Evolutionary conservation across 192 early-diverging fungal species (phyloP), one percentile per base, ranked within the genome.

Genomic region (Gamsiella multidivaricata): DNA sequence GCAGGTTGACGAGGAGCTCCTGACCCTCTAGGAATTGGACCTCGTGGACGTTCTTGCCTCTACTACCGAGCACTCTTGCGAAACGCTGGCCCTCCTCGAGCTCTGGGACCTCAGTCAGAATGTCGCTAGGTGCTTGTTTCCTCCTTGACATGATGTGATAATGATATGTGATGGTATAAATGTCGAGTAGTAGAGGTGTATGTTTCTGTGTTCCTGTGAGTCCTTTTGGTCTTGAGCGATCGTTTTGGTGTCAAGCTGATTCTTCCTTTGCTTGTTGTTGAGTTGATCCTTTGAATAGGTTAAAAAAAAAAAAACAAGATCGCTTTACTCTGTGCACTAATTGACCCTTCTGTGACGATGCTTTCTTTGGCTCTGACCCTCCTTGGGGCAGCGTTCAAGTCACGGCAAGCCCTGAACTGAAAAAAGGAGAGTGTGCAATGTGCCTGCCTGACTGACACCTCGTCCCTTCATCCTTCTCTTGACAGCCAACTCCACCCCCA

Each of bases 31-130:
- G 61, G 53, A 87, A 86, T 34, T 85, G 85, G 5, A 91, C 84
- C 68, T 92, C 89, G 74, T 91, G 89, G 67, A 92, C 79, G 52
- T 92, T 86, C 60, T 94, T 92, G 25, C 92, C 92, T 51, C 91
- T 84, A 10, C 87, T 83, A 2, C 88, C 89, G 22, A 91, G 70
- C 6, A 90, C 88, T 33, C 87, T 79, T 29, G 86, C 90, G 47
- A 91, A 85, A n/a, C 61, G 54, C 54, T 87, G 85, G 7, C 59
- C 69, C 43, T 79, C 68, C 23, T 79, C 64, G 15, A 79, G 70
- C 25, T 67, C 62, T 15, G 76, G 70, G 18, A 66, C 59, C 12
- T 65, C 61, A 18, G 61, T 67, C 37, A 83, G 33, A 26, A 83
- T 55, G 41, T 80, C 65, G 18, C 64, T 70, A 20, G 81, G 52